Percentiles rank a stretch among this genome's conserved stretches.
These are phyloP conservation scores for Podospora anserina DNA, from an alignment of 495 filamentous ascomycete genomes.

Conservation along the genomic window DNA sequence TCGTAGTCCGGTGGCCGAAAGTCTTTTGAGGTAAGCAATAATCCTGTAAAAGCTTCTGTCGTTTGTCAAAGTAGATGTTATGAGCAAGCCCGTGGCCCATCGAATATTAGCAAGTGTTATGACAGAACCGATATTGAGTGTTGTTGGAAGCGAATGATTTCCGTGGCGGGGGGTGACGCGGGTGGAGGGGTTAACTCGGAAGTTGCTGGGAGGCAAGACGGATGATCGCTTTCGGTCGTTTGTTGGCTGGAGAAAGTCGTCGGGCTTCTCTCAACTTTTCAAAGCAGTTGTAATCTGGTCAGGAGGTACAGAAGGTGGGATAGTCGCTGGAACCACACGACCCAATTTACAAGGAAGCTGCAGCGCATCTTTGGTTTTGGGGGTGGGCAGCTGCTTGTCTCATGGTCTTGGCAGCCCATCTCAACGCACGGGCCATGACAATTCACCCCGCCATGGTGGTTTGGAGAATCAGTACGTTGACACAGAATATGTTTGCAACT, in stretches of 20 bases:
- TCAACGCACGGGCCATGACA: neutral
- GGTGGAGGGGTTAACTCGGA: neutral
- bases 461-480: neutral
- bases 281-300: neutral
- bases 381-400: neutral
- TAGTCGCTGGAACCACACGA: neutral
- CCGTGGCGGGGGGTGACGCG: neutral
- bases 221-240: neutral
- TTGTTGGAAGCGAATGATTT: neutral
- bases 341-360: neutral
- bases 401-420: neutral
- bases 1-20: neutral
- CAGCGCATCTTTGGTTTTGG: neutral
- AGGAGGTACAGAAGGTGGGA: neutral
- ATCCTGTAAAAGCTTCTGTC: neutral
- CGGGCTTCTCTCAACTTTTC: neutral
- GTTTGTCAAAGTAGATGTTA: neutral
- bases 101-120: neutral
- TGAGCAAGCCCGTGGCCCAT: neutral
- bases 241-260: neutral
- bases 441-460: neutral
- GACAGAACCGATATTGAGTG: neutral
- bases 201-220: neutral
- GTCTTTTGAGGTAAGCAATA: neutral
- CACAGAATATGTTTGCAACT: neutral